phyloP scores from a whole-genome alignment of 1,284 basidiomycete genomes.

The Ganoderma resinaceum region DNA sequence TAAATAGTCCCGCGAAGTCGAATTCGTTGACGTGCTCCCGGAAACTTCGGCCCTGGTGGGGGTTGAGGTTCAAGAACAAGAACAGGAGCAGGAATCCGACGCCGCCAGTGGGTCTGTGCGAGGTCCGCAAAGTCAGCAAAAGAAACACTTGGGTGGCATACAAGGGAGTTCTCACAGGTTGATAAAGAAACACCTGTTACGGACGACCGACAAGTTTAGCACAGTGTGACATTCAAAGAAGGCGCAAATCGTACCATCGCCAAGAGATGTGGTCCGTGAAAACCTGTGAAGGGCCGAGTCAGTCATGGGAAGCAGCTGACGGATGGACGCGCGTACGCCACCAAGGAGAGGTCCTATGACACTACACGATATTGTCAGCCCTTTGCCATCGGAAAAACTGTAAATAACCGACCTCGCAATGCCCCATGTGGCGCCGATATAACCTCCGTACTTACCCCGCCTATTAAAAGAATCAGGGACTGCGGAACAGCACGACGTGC shows the following conservation, averaged over 20 bases:
- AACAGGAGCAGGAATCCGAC: constrained; percentile 76
- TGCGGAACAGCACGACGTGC: not conserved
- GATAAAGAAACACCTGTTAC: constrained; percentile 74
- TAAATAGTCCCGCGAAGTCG: constrained; percentile 77
- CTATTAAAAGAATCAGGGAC: constrained; percentile 42
- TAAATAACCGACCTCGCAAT: constrained; percentile 59
- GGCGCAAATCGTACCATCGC: constrained; percentile 61
- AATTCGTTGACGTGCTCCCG: constrained; percentile 70
- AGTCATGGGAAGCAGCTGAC: constrained; percentile 4
- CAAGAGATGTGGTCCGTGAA: constrained; percentile 78
- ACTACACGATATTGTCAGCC: constrained; percentile 41
- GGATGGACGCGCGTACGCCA: constrained; percentile 55
- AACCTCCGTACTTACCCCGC: constrained; percentile 77
- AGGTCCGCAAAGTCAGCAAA: constrained; percentile 6
- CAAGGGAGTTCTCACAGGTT: constrained; percentile 58
- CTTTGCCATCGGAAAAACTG: constrained; percentile 4
- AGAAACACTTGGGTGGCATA: not conserved
- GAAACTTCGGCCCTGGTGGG: constrained; percentile 64
- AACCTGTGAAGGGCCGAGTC: constrained; percentile 44
- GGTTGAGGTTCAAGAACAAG: constrained; percentile 86
- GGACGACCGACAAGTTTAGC: not conserved
- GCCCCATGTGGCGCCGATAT: constrained; percentile 83
- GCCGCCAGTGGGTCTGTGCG: constrained; percentile 73
- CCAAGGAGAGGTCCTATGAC: constrained; percentile 81
- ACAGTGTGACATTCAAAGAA: not conserved